Evolutionary conservation across 2,329 filamentous ascomycete genomes (phyloP), one percentile per base, ranked within the genome.

Genomic region (Paecilomyces sp.): DNA sequence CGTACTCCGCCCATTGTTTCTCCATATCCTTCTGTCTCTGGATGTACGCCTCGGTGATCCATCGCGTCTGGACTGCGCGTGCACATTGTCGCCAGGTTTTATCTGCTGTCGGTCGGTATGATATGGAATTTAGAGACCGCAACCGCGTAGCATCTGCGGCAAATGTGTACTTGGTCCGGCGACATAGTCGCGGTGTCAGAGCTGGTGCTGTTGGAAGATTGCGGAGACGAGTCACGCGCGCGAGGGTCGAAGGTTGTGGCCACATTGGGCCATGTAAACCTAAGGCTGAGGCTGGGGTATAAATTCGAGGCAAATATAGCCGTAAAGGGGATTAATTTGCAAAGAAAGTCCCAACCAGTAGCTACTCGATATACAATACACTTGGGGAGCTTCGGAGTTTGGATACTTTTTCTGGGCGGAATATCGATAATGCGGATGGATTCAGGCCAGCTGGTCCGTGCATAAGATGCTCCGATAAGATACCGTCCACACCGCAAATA

Each of bases 21-120:
- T 76, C 67, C 0, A 74, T 76, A n/a, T 76, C 75, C 54, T 73
- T 67, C 61, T 72, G 74, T 34, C 73, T 72, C 56, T 66, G 69
- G 6, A 77, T 52, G 53, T 74, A 70, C 18, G 71, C 65, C 56
- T 73, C 69, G 30, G 72, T 74, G 51, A 80, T 77, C 60, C 67
- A 72, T 71, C 77, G 65, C 58, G 63, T 70, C 50, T 74, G 72
- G 13, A 61, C 62, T 2, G 33, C 41, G 4, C 33, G 47, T 1
- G 54, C 50, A 9, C 28, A 34, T 3, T 50, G 51, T 3, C 56
- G 30, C n/a, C 58, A 59, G 3, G 25, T 33, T 8, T 51, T 15
- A 9, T 47, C 58, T 2, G 66, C 12, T 22, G 34, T 34, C 6
- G 66, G 64, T 7, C 65, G 69, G 58, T 54, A 56, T 18, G 58